A percentile compares a stretch with the other conserved stretches of the same genome.
Conservation (phyloP, 2,329 filamentous ascomycete genomes). For the Aspergillus ochraceus region DNA sequence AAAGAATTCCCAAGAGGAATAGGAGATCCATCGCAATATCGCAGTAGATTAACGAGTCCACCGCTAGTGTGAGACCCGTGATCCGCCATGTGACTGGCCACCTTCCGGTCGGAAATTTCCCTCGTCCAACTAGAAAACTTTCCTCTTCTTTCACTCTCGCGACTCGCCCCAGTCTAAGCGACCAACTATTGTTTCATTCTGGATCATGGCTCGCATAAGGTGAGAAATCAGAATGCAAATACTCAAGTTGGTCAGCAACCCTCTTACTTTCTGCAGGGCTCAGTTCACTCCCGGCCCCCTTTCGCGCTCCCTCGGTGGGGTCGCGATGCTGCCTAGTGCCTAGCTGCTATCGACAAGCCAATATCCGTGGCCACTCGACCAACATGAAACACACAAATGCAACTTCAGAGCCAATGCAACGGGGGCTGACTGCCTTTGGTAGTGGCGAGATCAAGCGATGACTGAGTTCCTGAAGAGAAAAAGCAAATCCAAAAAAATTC, state of each 20-base stretch:
- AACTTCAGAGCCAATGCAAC: neutral
- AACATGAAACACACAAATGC: conserved; percentile 14
- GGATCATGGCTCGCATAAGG: neutral
- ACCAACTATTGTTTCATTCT: conserved; percentile 8
- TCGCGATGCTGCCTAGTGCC: neutral
- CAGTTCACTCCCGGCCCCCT: neutral
- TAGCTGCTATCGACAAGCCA: conserved; percentile 2
- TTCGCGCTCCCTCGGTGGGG: conserved; percentile 3
- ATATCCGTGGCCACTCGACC: conserved; percentile 2
- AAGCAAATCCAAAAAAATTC: neutral
- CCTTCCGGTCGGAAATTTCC: conserved; percentile 48
- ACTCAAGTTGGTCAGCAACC: neutral
- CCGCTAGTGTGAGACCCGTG: conserved; percentile 4
- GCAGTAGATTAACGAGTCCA: conserved; percentile 4
- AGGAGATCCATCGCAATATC: conserved; percentile 1
- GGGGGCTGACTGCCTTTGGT: neutral
- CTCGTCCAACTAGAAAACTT: conserved; percentile 44
- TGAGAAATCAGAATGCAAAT: neutral
- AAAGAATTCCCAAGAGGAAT: neutral
- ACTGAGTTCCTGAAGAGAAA: neutral
- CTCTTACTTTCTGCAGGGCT: neutral
- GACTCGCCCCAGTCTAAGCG: neutral
- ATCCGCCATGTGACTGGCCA: neutral
- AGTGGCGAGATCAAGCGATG: conserved; percentile 2
- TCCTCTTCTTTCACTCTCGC: neutral